Conservation (phyloP, 768 basidiomycete species). For the Solioccasus polychromus region DNA sequence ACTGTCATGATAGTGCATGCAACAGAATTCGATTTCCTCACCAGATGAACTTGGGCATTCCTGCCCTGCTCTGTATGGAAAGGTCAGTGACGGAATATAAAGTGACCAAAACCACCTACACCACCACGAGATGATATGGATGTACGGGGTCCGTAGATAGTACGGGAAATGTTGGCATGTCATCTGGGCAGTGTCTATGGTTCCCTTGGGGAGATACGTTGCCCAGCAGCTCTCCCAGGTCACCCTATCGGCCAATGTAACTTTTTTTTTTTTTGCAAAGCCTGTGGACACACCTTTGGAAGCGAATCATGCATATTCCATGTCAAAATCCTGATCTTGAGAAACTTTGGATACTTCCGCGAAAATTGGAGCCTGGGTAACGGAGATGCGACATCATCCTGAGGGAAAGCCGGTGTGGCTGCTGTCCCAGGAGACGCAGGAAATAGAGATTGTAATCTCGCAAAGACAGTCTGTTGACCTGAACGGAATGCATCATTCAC, state of each 20-base stretch:
- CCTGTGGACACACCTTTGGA: conserved; percentile 52
- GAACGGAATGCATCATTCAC: neutral
- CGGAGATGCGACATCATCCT: conserved; percentile 21
- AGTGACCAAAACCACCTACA: conserved; percentile 45
- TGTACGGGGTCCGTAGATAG: conserved; percentile 53
- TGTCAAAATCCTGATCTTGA: conserved; percentile 69
- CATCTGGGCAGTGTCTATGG: conserved; percentile 32
- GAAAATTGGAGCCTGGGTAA: conserved; percentile 21
- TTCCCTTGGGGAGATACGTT: conserved; percentile 41
- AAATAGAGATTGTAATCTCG: conserved; percentile 52
- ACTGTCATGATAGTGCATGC: conserved; percentile 1
- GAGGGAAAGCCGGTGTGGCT: conserved; percentile 17
- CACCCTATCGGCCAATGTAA: conserved; percentile 47
- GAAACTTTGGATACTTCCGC: conserved; percentile 37
- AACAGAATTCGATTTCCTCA: conserved; percentile 19
- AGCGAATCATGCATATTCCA: conserved; percentile 89
- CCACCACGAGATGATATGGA: conserved; percentile 75
- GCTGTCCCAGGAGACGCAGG: conserved; percentile 34
- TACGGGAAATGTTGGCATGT: conserved; percentile 38
- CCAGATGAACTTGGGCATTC: conserved; percentile 83
- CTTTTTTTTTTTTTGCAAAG: neutral
- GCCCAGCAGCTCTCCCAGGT: conserved; percentile 70
- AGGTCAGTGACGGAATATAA: conserved; percentile 8
- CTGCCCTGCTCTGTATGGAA: conserved; percentile 59
- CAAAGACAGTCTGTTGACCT: conserved; percentile 43